Percentiles rank a stretch among this genome's conserved stretches.
Conservation (phyloP, 164 flowering plant species). For the Hamamelis virginiana region DNA sequence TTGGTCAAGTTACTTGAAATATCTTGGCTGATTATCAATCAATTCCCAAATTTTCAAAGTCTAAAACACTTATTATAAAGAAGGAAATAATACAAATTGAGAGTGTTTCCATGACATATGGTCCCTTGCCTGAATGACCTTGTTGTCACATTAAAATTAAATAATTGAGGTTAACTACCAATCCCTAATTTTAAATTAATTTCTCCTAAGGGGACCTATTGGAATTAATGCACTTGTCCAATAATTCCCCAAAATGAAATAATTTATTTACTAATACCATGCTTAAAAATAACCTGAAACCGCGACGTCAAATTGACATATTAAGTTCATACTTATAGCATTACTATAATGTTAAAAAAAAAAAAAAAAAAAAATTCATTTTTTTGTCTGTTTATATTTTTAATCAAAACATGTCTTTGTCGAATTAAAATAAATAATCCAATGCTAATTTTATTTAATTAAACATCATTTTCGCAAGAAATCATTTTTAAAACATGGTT, state of each 20-base stretch:
- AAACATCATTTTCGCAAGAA: constrained; percentile 12
- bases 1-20: no score
- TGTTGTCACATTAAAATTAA: background rate
- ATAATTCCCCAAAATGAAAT: background rate
- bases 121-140: background rate
- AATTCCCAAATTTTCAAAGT: background rate
- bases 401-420: background rate
- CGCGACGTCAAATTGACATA: background rate
- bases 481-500: background rate
- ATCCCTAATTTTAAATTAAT: background rate
- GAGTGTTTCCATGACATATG: background rate
- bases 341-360: no score
- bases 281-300: background rate
- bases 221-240: background rate
- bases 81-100: background rate
- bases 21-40: no score
- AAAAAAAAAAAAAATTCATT: no score
- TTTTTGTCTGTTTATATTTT: background rate
- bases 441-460: no score
- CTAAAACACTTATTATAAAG: background rate
- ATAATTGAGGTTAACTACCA: background rate
- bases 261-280: background rate
- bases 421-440: background rate
- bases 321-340: background rate
- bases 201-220: background rate